Evolutionary conservation across 2,329 filamentous ascomycete species (phyloP).

Genomic region (Colletotrichum costaricense): DNA sequence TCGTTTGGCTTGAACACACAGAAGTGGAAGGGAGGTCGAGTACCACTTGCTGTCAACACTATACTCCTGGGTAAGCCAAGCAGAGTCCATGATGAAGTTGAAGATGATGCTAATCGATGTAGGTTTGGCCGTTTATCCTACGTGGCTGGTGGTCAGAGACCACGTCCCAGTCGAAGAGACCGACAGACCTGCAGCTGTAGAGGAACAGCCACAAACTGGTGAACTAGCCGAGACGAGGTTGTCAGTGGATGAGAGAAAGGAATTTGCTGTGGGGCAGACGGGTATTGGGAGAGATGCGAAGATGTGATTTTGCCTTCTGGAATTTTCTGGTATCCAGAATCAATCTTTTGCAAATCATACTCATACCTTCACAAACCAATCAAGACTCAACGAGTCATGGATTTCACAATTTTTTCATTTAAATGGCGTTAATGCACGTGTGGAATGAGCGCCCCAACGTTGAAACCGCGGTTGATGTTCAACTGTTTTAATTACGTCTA

Average conservation of each 20-base stretch:
- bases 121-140: constrained; percentile 43
- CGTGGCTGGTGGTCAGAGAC: constrained; percentile 46
- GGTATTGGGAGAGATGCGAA: constrained; percentile 21
- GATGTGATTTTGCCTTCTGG: background rate
- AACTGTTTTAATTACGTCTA: too few relatives aligned
- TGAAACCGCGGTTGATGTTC: too few relatives aligned
- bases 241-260: constrained; percentile 17
- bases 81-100: background rate
- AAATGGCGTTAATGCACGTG: too few relatives aligned
- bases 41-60: constrained; percentile 52
- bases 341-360: too few relatives aligned
- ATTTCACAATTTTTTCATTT: too few relatives aligned
- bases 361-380: too few relatives aligned
- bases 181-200: constrained; percentile 7
- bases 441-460: too few relatives aligned
- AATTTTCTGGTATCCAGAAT: too few relatives aligned
- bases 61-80: constrained; percentile 48
- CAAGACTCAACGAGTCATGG: too few relatives aligned
- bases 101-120: background rate
- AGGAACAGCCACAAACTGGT: constrained; percentile 13
- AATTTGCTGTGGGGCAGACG: constrained; percentile 23
- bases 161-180: constrained; percentile 41
- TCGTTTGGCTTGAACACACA: constrained; percentile 52
- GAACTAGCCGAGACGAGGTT: constrained; percentile 12
- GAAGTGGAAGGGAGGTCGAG: constrained; percentile 50